phyloP scores from a whole-genome alignment of 257 asterid species.

The Linderniella brevidens region DNA sequence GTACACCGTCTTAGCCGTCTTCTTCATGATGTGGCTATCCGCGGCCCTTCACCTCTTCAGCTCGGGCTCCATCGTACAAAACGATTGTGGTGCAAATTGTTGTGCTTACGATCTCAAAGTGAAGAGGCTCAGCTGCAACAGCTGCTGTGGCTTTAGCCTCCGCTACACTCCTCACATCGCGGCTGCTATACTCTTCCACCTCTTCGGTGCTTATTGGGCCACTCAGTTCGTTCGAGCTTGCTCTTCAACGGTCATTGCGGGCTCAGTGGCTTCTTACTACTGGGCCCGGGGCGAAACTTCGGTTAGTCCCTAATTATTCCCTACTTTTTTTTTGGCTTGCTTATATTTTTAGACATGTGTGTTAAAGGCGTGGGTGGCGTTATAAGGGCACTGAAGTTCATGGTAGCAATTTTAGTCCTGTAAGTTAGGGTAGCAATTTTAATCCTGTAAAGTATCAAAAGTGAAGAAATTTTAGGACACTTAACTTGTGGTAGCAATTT shows the following conservation, averaged over 20 bases:
- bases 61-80: constrained; percentile 66
- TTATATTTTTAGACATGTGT: too few species aligned
- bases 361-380: too few species aligned
- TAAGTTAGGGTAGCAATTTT: too few species aligned
- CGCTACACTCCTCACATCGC: constrained; percentile 63
- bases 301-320: constrained; percentile 40
- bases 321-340: too few species aligned
- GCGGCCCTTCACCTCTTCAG: constrained; percentile 90
- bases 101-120: constrained; percentile 89
- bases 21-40: constrained; percentile 88
- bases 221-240: constrained; percentile 66
- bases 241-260: constrained; percentile 82
- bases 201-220: constrained; percentile 92
- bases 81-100: constrained; percentile 69
- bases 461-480: too few species aligned
- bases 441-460: too few species aligned
- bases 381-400: too few species aligned
- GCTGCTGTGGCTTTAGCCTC: constrained; percentile 83
- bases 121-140: constrained; percentile 60
- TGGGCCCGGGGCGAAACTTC: constrained; percentile 85
- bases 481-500: too few species aligned
- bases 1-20: constrained; percentile 54
- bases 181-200: constrained; percentile 79
- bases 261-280: constrained; percentile 92
- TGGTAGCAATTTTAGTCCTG: too few species aligned